Percentiles rank a stretch among this genome's conserved stretches.
phyloP scores from a whole-genome alignment of 1,284 basidiomycete genomes.

The Malassezia nana region DNA sequence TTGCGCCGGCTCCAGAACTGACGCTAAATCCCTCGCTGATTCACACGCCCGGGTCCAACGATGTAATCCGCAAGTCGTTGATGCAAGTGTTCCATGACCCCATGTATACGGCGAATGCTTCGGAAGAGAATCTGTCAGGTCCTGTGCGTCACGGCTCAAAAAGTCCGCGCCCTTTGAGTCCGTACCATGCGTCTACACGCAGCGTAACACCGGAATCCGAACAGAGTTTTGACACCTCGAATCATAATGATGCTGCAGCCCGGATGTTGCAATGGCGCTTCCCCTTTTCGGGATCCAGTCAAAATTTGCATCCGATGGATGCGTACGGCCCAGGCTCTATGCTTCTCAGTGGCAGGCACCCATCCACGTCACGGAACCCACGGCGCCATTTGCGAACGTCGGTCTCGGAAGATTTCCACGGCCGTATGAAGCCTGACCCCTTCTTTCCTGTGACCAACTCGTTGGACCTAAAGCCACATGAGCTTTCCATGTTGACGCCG shows the following conservation, averaged over 20 bases:
- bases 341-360: neutral
- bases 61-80: neutral
- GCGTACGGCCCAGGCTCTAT: neutral
- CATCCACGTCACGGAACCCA: neutral
- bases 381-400: conserved; percentile 13
- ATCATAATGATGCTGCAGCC: neutral
- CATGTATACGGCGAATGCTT: neutral
- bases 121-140: neutral
- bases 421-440: neutral
- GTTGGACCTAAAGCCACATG: neutral
- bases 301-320: conserved; percentile 13
- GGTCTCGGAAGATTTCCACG: conserved; percentile 14
- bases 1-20: neutral
- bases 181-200: conserved; percentile 7
- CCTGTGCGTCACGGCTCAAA: conserved; percentile 1
- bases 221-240: neutral
- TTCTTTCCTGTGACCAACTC: neutral
- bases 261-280: conserved; percentile 17
- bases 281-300: neutral
- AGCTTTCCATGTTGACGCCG: neutral
- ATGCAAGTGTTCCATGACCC: neutral
- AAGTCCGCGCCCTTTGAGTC: conserved; percentile 9
- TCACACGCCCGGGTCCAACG: neutral
- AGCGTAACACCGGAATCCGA: conserved; percentile 12
- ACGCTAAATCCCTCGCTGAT: neutral